These are phyloP conservation scores for Ogataea sp. DNA, from an alignment of 805 yeast species.

Conservation along the genomic window DNA sequence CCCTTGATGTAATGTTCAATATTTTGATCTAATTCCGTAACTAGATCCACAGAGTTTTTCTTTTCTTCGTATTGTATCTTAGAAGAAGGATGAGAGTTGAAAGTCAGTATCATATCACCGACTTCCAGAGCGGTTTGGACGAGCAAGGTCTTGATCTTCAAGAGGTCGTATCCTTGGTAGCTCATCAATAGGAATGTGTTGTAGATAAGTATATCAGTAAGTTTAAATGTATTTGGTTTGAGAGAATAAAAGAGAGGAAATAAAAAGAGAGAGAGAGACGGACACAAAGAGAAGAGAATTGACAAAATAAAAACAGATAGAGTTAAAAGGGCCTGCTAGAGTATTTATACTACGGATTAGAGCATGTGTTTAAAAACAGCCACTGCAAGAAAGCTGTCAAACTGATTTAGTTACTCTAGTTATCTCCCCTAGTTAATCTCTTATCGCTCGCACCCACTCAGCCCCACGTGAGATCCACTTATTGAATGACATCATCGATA, in stretches of 20 bases:
- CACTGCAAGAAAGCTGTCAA: too few relatives aligned
- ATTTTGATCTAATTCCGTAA: constrained; percentile 50
- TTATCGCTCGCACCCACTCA: too few relatives aligned
- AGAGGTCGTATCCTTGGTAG: neutral
- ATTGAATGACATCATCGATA: too few relatives aligned
- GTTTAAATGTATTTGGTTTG: too few relatives aligned
- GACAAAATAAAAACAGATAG: neutral
- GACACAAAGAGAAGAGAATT: neutral
- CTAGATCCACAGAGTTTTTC: constrained; percentile 43
- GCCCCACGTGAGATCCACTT: neutral
- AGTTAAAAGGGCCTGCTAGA: neutral
- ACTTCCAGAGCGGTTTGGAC: constrained; percentile 18
- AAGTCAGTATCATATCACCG: constrained; percentile 5
- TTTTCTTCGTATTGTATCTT: constrained; percentile 7
- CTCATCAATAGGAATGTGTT: neutral
- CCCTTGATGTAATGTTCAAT: constrained; percentile 35
- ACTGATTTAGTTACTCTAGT: too few relatives aligned
- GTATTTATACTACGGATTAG: too few relatives aligned
- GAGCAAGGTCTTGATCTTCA: constrained; percentile 24
- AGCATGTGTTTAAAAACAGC: too few relatives aligned
- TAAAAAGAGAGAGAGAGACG: neutral
- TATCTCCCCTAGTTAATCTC: too few relatives aligned
- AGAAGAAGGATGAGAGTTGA: neutral
- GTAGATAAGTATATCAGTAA: neutral
- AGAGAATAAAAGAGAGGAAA: too few relatives aligned